Evolutionary conservation across 108 stramenopile species (phyloP).

Genomic region (Skeletonema menzelii): DNA sequence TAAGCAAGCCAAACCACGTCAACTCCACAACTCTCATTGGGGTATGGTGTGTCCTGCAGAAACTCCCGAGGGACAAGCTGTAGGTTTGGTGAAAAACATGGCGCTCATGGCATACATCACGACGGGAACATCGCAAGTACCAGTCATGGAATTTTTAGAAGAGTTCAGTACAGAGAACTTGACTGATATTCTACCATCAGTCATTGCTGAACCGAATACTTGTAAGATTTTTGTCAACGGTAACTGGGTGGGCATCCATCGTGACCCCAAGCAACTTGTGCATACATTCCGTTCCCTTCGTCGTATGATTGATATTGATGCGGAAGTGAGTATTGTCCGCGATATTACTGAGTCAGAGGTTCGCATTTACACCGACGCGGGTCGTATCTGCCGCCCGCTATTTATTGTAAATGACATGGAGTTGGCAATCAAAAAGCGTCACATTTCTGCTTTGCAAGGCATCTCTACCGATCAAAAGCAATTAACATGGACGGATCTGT

Average conservation of each 20-base stretch:
- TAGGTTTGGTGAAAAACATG: constrained; percentile 96
- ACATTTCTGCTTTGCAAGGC: constrained; percentile 81
- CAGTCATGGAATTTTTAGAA: constrained; percentile 94
- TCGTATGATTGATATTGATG: constrained; percentile 94
- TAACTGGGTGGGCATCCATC: constrained; percentile 98
- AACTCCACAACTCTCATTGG: constrained; percentile 99
- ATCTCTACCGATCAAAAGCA: constrained; percentile 71
- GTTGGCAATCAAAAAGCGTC: constrained; percentile 81
- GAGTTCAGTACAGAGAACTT: constrained; percentile 94
- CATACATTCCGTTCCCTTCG: constrained; percentile 91
- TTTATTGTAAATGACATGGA: constrained; percentile 91
- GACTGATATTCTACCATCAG: constrained; percentile 90
- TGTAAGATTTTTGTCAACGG: constrained; percentile 99
- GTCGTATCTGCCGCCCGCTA: constrained; percentile 97
- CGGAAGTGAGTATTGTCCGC: constrained; percentile 95
- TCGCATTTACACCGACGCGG: constrained; percentile 98
- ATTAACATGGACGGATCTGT: constrained; percentile 88
- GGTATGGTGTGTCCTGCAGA: constrained; percentile 97
- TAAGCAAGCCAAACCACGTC: constrained; percentile 97
- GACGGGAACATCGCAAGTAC: constrained; percentile 90
- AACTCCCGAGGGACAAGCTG: constrained; percentile 97
- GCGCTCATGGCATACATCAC: constrained; percentile 96
- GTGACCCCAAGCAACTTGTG: constrained; percentile 90
- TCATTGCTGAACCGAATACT: constrained; percentile 91
- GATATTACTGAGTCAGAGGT: constrained; percentile 95